Percentiles rank a stretch among this genome's conserved stretches.
Conservation (phyloP, 257 asterid species). For the Gentiana macrophylla region DNA sequence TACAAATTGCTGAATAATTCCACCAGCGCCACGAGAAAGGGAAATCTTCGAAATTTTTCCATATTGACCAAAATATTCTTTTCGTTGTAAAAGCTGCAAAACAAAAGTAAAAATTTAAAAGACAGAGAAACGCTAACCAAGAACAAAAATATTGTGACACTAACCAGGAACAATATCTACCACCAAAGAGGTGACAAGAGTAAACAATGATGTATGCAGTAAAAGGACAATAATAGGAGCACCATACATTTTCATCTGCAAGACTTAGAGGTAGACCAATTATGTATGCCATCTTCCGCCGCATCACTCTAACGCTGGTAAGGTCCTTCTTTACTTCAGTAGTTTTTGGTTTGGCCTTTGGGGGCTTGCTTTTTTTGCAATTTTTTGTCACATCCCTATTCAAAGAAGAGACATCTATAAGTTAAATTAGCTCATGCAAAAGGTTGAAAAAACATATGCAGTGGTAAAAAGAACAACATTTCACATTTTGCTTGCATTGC, state of each 20-base stretch:
- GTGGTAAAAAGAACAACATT: slow-evolving; percentile 28
- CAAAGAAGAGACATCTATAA: slow-evolving; percentile 1
- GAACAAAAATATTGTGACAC: no score
- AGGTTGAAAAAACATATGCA: slow-evolving; percentile 6
- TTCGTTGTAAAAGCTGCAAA: slow-evolving; percentile 64
- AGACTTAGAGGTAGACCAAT: slow-evolving; percentile 84
- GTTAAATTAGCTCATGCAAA: slow-evolving; percentile 13
- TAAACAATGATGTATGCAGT: no score
- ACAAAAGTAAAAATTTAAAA: no score
- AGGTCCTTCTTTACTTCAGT: slow-evolving; percentile 77
- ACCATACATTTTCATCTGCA: slow-evolving; percentile 85
- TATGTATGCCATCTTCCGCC: slow-evolving; percentile 88
- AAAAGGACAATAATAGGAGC: slow-evolving; percentile 11
- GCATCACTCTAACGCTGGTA: slow-evolving; percentile 85
- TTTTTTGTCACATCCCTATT: slow-evolving; percentile 43
- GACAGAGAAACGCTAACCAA: slow-evolving; percentile 5
- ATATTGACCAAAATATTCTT: slow-evolving; percentile 88
- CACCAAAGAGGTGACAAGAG: no score
- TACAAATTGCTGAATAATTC: slow-evolving; percentile 71
- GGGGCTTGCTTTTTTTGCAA: slow-evolving; percentile 55
- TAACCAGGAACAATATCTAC: not conserved
- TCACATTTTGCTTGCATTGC: slow-evolving; percentile 66
- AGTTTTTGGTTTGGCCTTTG: slow-evolving; percentile 69
- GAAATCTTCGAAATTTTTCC: slow-evolving; percentile 84
- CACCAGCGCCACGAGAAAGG: slow-evolving; percentile 93